A percentile compares a stretch with the other conserved stretches of the same genome.
Evolutionary conservation across 345 rosid species (phyloP).

Genomic region (Rhizophora mangle): DNA sequence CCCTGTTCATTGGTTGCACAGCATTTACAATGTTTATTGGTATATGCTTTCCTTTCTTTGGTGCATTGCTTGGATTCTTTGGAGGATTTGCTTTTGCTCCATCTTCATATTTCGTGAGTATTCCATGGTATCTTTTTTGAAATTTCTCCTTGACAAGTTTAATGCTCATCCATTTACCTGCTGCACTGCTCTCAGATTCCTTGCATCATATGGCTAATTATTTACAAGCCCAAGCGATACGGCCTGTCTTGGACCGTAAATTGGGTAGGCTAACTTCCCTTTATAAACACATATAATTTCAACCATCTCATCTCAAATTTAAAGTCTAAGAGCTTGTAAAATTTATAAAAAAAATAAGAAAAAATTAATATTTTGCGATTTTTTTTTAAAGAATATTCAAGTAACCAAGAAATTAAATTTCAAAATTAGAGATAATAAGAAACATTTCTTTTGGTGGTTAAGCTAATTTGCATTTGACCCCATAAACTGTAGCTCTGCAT

Average conservation of each 20-base stretch:
- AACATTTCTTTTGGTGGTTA: no score
- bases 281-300: no score
- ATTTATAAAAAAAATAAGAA: no score
- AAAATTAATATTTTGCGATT: no score
- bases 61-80: conserved; percentile 72
- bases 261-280: conserved; percentile 46
- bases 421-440: no score
- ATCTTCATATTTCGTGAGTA: conserved; percentile 64
- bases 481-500: conserved; percentile 53
- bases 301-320: no score
- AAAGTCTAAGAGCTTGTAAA: no score
- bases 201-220: conserved; percentile 66
- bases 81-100: conserved; percentile 94
- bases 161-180: no score
- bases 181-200: conserved; percentile 45
- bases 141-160: no score
- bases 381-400: no score
- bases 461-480: not conserved
- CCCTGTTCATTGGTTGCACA: conserved; percentile 12
- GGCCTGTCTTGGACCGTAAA: conserved; percentile 58
- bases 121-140: not conserved
- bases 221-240: conserved; percentile 65
- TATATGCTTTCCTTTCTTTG: conserved; percentile 71
- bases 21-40: conserved; percentile 70
- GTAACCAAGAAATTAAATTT: no score